A percentile compares a stretch with the other conserved stretches of the same genome.
These are phyloP conservation scores for Filosporella fistucella DNA, from an alignment of 495 filamentous ascomycete species.

Conservation along the genomic window DNA sequence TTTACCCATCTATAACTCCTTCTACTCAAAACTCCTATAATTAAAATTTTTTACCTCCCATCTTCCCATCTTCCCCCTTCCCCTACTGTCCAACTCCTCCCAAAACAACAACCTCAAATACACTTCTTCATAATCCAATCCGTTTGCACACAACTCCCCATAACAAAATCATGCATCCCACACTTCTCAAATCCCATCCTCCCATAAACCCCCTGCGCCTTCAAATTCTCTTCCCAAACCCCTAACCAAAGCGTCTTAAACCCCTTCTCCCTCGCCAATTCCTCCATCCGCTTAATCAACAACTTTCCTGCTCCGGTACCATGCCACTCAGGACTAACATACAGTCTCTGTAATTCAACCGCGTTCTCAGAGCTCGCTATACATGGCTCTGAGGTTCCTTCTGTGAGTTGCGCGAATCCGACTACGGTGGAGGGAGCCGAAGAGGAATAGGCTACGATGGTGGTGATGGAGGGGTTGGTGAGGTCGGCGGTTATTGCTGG, in stretches of 20 bases:
- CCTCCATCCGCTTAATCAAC: conserved; percentile 28
- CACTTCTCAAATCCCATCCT: conserved; percentile 28
- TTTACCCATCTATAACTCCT: too few species aligned
- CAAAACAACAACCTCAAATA: conserved; percentile 7
- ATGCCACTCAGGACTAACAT: conserved; percentile 29
- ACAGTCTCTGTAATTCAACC: conserved; percentile 35
- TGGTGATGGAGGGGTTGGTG: conserved; percentile 18
- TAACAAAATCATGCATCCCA: conserved; percentile 29
- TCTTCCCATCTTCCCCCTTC: not conserved
- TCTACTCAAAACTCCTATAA: too few species aligned
- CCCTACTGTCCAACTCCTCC: not conserved
- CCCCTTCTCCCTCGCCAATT: conserved; percentile 28
- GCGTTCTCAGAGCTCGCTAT: conserved; percentile 17
- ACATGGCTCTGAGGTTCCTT: conserved; percentile 27
- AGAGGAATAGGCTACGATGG: conserved; percentile 23
- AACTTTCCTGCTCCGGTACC: conserved; percentile 29
- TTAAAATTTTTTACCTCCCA: too few species aligned
- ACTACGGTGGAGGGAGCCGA: conserved; percentile 20
- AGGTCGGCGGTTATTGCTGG: conserved; percentile 25
- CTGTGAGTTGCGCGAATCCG: conserved; percentile 33
- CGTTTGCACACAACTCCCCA: conserved; percentile 27
- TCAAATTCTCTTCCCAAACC: conserved; percentile 36
- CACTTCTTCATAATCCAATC: conserved; percentile 28
- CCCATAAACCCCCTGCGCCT: conserved; percentile 29
- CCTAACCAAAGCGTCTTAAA: conserved; percentile 35